Percentiles rank a stretch among this genome's conserved stretches.
These are phyloP conservation scores for Erigeron philadelphicus DNA, from an alignment of 140 eudicot species.

Conservation along the genomic window DNA sequence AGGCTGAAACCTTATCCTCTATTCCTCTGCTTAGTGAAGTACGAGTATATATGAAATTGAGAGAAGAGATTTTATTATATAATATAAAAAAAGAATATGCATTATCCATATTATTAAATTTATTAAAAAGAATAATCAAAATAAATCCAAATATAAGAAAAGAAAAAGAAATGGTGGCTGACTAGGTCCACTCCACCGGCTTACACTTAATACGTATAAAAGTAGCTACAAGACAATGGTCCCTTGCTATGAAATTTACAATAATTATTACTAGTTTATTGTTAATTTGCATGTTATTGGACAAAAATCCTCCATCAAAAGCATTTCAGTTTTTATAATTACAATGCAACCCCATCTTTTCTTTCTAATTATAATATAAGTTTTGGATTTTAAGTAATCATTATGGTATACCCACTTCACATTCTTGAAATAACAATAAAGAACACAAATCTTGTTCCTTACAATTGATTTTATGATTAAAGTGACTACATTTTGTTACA, in stretches of 20 bases:
- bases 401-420: conserved; percentile 14
- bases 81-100: too few relatives aligned
- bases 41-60: too few relatives aligned
- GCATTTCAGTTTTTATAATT: conserved; percentile 25
- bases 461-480: neutral
- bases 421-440: neutral
- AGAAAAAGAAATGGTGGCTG: too few relatives aligned
- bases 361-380: neutral
- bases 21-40: too few relatives aligned
- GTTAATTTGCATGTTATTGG: conserved; percentile 20
- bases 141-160: too few relatives aligned
- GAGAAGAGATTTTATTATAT: too few relatives aligned
- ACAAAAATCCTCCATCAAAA: conserved; percentile 14
- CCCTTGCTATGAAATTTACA: neutral
- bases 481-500: too few relatives aligned
- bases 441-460: neutral
- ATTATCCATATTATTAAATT: too few relatives aligned
- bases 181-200: too few relatives aligned
- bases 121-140: too few relatives aligned
- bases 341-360: conserved; percentile 25
- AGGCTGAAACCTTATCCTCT: too few relatives aligned
- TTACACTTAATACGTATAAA: neutral
- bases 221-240: neutral
- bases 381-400: neutral
- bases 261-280: neutral